Evolutionary conservation across 805 yeast genomes (phyloP), one percentile per base, ranked within the genome.

Genomic region (Cyberlindnera americana): DNA sequence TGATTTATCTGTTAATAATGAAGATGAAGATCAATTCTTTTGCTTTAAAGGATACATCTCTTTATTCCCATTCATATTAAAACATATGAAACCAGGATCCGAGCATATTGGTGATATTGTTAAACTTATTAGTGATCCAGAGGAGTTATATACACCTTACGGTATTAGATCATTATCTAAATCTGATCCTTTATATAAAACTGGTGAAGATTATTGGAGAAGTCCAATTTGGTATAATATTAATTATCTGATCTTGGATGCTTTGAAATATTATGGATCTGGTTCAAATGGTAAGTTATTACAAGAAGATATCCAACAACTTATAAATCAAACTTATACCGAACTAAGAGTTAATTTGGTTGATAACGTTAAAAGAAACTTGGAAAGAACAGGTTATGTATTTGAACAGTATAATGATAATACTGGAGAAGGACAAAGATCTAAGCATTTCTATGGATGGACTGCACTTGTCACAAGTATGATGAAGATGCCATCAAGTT

Each of bases 371-470:
- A 76, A 68, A 56, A 57, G 68, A n/a, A 76, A 84, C 52, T 89
- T 95, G 85, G 52, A 71, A 40, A 57, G 64, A 22, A 83, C 95
- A 0, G 96, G 96, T 0, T 84, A 72, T 55, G 87, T 86, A 6
- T 91, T 89, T 83, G 99, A 93, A 55, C 91, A 88, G 56, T 93
- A 93, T 60, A 81, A 85, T 49, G 91, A 87, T 46, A 57, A 52
- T 12, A 77, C 79, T 8, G 99, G 99, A 1, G 58, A 64, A 2
- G 85, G 88, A 3, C 75, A 75, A 49, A 90, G 97, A 7, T 90
- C 91, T 9, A 81, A 84, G 60, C 91, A 87, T 57, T 93, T 93
- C 64, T 69, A 87, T 29, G 99, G 99, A 2, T 93, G 99, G 99
- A 81, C 97, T 1, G 79, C 95, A 2, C 64, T 88, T 43, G 83